Evolutionary conservation across 106 monocot species (phyloP).

Genomic region (Xerophyta viscosa): DNA sequence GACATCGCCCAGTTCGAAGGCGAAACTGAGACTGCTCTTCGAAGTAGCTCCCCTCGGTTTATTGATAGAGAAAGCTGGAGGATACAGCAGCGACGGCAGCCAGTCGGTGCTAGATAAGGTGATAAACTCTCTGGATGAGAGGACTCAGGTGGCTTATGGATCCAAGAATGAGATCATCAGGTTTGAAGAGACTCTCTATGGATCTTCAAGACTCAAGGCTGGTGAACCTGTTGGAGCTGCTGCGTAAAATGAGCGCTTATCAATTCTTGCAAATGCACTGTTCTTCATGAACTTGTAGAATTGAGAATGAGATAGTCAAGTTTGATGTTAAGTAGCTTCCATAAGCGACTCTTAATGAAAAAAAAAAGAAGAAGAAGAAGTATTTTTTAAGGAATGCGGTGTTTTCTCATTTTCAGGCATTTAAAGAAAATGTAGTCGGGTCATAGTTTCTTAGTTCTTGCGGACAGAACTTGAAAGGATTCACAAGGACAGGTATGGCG

Average conservation of each 20-base stretch:
- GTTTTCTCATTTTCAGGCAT: too few relatives aligned
- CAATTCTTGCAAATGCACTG: too few relatives aligned
- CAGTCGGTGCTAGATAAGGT: constrained; percentile 87
- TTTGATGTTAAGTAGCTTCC: too few relatives aligned
- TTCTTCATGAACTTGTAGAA: too few relatives aligned
- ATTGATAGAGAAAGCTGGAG: constrained; percentile 87
- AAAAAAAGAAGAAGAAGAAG: too few relatives aligned
- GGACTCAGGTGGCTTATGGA: constrained; percentile 90
- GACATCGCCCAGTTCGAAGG: constrained; percentile 73
- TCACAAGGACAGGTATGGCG: too few relatives aligned
- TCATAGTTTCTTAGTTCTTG: too few relatives aligned
- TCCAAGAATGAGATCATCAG: constrained; percentile 97
- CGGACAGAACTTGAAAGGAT: too few relatives aligned
- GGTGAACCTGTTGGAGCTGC: constrained; percentile 65
- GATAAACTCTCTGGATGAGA: constrained; percentile 68
- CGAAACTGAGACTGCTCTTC: constrained; percentile 85
- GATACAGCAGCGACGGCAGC: constrained; percentile 85
- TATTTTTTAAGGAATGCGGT: too few relatives aligned
- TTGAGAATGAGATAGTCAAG: too few relatives aligned
- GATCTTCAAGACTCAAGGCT: constrained; percentile 71
- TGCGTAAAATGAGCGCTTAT: constrained; percentile 33
- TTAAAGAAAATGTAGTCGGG: too few relatives aligned
- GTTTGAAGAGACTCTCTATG: constrained; percentile 88
- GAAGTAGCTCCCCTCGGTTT: constrained; percentile 91
- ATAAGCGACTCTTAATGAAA: too few relatives aligned